Base-by-base conservation (phyloP, 495 filamentous ascomycete genomes). In the Talaromyces liani region DNA sequence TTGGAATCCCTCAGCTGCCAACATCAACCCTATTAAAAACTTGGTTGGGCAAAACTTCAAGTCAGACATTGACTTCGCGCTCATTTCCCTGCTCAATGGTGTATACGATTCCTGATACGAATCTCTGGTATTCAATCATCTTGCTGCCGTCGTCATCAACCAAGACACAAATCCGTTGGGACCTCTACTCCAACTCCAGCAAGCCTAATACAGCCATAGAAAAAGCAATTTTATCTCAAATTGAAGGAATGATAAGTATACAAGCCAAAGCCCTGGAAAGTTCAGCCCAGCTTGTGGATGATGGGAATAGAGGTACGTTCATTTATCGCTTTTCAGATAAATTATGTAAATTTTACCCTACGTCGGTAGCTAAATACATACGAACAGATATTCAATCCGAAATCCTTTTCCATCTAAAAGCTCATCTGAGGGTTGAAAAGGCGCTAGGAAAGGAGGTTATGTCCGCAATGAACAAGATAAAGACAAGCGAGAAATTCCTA, bases 141-240 rank as follows among this genome's bases (percentile, higher is more conserved):
- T 59, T 71, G 4, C 18, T 69, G 12, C 71, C 71, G 9, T 31
- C 62, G 0, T 67, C 69, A 12, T 63, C 66, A 41, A 45, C 56
- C 12, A 70, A 58, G 67, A 68, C 66, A 0, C 51, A 59, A 2
- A 27, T 73, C 5, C 69, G 69, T 54, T 70, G 64, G 39, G 69
- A 73, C 49, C 16, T 73, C 6, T 69, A 67, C 53, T 66, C 60
- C 2, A 16, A 4, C 16, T 53, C 60, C 6, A 34, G 3, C 16
- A 62, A 54, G 14, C 6, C 27, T 10, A 25, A 53, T 12, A 8
- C 18, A 3, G 18, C 16, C 5, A 20, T 36, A 33, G 60, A 62
- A 53, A 53, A 31, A 7, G 39, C 60, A 16, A 24, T 53, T 22
- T 4, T 41, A 4, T 29, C 14, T 0, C 60, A 62, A 25, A 62